These are phyloP conservation scores for Talaromyces sp. DNA, from an alignment of 2,329 filamentous ascomycete genomes.

Conservation along the genomic window DNA sequence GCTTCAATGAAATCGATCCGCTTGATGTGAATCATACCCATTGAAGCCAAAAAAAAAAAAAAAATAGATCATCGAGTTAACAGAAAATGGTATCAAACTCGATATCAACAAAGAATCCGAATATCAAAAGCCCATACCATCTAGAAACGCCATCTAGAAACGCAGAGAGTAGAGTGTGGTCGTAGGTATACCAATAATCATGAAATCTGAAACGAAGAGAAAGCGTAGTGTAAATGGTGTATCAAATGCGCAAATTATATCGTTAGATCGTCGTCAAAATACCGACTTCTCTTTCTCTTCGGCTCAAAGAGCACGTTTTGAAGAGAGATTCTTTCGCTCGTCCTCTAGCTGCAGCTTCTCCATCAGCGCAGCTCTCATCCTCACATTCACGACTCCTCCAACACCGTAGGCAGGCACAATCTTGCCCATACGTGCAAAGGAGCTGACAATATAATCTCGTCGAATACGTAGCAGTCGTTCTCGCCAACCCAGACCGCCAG, in stretches of 20 bases:
- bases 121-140: neutral
- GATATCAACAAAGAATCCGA: neutral
- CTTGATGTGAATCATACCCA: neutral
- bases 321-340: neutral
- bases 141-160: conserved; percentile 9
- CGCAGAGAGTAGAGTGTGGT: conserved; percentile 8
- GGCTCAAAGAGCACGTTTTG: neutral
- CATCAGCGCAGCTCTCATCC: conserved; percentile 67
- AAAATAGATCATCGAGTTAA: neutral
- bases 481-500: conserved; percentile 44
- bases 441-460: conserved; percentile 72
- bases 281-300: neutral
- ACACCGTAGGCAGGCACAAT: conserved; percentile 88
- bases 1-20: neutral
- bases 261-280: neutral
- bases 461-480: conserved; percentile 67
- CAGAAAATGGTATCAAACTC: neutral
- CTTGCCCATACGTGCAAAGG: conserved; percentile 71
- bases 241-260: neutral
- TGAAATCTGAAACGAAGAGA: neutral
- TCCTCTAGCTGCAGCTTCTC: conserved; percentile 47
- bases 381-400: conserved; percentile 79
- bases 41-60: neutral
- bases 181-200: neutral
- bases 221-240: neutral